phyloP scores from a whole-genome alignment of 257 asterid genomes.

The Solanum gandarillasii region DNA sequence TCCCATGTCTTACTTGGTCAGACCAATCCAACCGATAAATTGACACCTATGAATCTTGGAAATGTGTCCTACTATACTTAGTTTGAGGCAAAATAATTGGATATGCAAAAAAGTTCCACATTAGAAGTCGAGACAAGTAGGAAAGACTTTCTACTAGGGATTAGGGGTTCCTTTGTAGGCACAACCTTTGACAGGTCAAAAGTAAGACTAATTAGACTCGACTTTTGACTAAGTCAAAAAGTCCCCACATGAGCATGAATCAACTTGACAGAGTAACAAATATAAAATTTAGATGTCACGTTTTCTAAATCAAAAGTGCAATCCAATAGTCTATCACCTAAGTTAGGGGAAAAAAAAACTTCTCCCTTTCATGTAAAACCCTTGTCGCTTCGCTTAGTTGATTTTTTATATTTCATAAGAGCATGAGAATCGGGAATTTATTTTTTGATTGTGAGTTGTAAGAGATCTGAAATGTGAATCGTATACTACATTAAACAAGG shows the following conservation, averaged over 20 bases:
- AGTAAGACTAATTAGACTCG: neutral
- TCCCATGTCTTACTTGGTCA: neutral
- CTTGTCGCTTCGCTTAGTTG: neutral
- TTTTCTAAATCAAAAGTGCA: neutral
- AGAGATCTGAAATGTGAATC: neutral
- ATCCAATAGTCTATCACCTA: neutral
- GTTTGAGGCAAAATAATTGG: neutral
- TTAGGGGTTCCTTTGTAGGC: neutral
- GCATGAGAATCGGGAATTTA: neutral
- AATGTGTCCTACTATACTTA: neutral
- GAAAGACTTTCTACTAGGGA: neutral
- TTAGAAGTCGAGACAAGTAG: neutral
- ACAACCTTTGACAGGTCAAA: neutral
- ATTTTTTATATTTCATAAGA: neutral
- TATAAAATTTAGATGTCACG: neutral
- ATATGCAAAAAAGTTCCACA: neutral
- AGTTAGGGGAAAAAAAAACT: neutral
- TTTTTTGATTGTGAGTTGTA: neutral
- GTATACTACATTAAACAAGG: neutral
- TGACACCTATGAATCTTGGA: neutral
- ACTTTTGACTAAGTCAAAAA: neutral
- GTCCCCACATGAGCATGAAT: neutral
- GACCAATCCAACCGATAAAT: neutral
- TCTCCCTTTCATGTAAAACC: neutral
- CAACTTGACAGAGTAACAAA: neutral